These are phyloP conservation scores for Arachnomyces sp. DNA, from an alignment of 2,329 filamentous ascomycete genomes.

Conservation along the genomic window DNA sequence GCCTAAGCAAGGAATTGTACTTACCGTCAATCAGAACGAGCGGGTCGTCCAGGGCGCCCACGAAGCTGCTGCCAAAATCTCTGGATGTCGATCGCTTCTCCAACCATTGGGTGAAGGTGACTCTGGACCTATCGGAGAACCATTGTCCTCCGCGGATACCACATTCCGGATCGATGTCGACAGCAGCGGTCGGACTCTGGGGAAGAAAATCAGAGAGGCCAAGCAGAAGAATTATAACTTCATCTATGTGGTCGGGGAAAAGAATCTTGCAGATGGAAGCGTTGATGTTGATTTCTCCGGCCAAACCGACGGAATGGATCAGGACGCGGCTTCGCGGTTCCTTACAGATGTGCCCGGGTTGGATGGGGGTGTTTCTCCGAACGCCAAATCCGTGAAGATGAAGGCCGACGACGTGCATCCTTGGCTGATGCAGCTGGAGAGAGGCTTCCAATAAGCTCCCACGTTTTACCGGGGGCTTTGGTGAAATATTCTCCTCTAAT, in stretches of 20 bases:
- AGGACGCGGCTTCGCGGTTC: constrained; percentile 20
- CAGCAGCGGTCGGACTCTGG: constrained; percentile 51
- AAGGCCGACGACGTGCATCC: constrained; percentile 29
- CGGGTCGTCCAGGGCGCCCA: constrained; percentile 39
- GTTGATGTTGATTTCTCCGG: constrained; percentile 20
- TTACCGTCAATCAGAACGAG: constrained; percentile 58
- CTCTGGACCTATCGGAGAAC: constrained; percentile 18
- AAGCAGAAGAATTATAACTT: constrained; percentile 62
- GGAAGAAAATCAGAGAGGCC: constrained; percentile 65
- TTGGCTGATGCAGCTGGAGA: constrained; percentile 30
- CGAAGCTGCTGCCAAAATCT: constrained; percentile 44
- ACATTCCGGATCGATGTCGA: constrained; percentile 66
- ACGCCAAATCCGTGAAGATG: constrained; percentile 21
- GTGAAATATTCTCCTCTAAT: not conserved
- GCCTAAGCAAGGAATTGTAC: constrained; percentile 64
- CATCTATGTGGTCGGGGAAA: constrained; percentile 63
- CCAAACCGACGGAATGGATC: constrained; percentile 35
- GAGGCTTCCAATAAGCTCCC: constrained; percentile 25
- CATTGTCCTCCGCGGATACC: constrained; percentile 44
- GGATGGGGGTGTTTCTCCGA: constrained; percentile 6
- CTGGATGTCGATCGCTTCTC: constrained; percentile 27
- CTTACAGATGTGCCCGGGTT: constrained; percentile 15
- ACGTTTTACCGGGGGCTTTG: constrained; percentile 1
- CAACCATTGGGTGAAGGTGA: constrained; percentile 14
- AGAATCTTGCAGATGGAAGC: constrained; percentile 43